phyloP scores from a whole-genome alignment of 345 rosid species.

The Gossypium anomalum region DNA sequence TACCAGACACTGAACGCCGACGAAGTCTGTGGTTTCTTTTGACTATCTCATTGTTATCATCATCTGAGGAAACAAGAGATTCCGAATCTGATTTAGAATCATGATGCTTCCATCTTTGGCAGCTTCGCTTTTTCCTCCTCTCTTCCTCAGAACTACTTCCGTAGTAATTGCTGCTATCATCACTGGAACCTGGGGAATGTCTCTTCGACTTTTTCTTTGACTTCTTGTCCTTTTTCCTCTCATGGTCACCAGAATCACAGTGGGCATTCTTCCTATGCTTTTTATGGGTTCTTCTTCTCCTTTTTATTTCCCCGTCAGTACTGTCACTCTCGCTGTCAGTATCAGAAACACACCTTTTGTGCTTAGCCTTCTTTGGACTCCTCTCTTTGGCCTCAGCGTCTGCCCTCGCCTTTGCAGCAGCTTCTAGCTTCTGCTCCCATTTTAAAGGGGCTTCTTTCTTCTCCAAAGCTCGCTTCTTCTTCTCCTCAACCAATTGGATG shows the following conservation, averaged over 20 bases:
- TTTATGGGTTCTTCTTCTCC: conserved; percentile 43
- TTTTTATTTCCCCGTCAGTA: conserved; percentile 45
- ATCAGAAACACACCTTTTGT: conserved; percentile 31
- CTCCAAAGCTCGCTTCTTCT: conserved; percentile 72
- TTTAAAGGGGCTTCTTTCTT: conserved; percentile 81
- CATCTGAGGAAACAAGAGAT: conserved; percentile 29
- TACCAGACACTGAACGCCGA: not conserved
- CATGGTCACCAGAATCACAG: conserved; percentile 49
- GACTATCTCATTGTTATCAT: conserved; percentile 26
- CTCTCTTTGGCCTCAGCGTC: conserved; percentile 57
- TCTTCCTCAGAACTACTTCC: conserved; percentile 47
- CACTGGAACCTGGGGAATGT: conserved; percentile 34
- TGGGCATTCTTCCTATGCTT: conserved; percentile 52
- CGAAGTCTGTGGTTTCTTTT: conserved; percentile 10
- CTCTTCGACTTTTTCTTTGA: conserved; percentile 45
- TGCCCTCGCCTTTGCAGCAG: conserved; percentile 70
- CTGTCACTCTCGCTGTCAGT: conserved; percentile 45
- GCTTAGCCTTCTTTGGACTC: conserved; percentile 55
- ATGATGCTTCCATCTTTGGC: conserved; percentile 36
- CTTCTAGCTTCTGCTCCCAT: conserved; percentile 98
- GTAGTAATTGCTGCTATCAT: conserved; percentile 38
- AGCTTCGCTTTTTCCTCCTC: conserved; percentile 43
- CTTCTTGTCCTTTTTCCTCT: conserved; percentile 49
- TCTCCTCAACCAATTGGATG: conserved; percentile 94
- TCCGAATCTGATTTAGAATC: conserved; percentile 35